These are phyloP conservation scores for Themeda triandra DNA, from an alignment of 176 grass and related monocot species.

Conservation along the genomic window DNA sequence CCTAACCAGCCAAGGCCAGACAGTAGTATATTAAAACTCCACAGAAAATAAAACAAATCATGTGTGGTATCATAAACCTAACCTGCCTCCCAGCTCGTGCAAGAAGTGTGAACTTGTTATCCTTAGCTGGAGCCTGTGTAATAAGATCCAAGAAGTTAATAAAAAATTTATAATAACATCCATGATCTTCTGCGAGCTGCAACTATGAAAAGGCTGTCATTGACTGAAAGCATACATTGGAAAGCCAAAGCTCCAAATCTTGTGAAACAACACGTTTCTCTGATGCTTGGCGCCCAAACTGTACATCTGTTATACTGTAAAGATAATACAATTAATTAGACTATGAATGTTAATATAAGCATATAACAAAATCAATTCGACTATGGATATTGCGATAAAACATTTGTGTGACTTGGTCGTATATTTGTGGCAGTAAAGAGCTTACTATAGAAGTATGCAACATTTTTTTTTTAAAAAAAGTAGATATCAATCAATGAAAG, in stretches of 20 bases:
- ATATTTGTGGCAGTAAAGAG: not conserved
- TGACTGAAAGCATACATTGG: conserved; percentile 52
- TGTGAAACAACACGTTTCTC: conserved; percentile 98
- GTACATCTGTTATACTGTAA: conserved; percentile 75
- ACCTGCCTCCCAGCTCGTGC: conserved; percentile 98
- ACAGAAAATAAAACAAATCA: conserved; percentile 1
- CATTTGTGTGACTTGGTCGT: not conserved
- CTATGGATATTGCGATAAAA: not conserved
- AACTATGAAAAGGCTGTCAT: not conserved
- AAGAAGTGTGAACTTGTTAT: conserved; percentile 90
- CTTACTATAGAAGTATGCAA: not conserved
- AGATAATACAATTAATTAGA: conserved; percentile 25
- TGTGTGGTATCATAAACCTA: conserved; percentile 4
- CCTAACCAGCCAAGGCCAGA: not conserved
- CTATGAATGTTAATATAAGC: not conserved
- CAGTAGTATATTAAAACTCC: not conserved
- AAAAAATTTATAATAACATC: not conserved
- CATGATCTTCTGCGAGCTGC: not conserved
- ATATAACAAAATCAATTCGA: not conserved
- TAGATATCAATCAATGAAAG: not conserved
- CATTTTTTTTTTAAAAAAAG: not conserved
- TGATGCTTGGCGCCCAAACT: conserved; percentile 70
- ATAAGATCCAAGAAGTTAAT: conserved; percentile 24
- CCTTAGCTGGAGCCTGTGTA: conserved; percentile 71
- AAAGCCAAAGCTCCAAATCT: conserved; percentile 97